A percentile compares a stretch with the other conserved stretches of the same genome.
Conservation (phyloP, 805 yeast species). For the Candida maesae region DNA sequence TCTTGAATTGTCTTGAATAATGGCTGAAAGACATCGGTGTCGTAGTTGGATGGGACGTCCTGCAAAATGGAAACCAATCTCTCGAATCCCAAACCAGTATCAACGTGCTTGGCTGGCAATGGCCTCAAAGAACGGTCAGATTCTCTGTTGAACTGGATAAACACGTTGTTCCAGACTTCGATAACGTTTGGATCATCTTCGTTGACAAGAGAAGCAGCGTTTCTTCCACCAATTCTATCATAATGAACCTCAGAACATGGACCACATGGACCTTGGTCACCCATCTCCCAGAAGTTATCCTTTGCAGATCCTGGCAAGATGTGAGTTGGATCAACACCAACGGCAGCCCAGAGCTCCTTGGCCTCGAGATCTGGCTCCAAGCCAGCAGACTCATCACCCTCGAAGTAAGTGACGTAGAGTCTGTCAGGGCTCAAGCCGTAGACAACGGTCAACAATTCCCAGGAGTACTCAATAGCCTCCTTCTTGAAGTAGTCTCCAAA, state of each 20-base stretch:
- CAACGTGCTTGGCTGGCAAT: conserved; percentile 92
- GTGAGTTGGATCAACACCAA: conserved; percentile 89
- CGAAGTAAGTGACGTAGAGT: conserved; percentile 93
- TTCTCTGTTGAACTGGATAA: conserved; percentile 96
- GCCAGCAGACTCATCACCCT: conserved; percentile 81
- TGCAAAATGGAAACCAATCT: conserved; percentile 93
- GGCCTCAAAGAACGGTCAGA: conserved; percentile 73
- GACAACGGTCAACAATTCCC: conserved; percentile 86
- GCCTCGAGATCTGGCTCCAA: conserved; percentile 94
- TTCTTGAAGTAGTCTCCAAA: conserved; percentile 98
- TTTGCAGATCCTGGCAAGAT: conserved; percentile 85
- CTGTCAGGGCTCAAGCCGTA: conserved; percentile 78
- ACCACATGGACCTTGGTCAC: conserved; percentile 99
- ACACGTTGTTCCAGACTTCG: conserved; percentile 97
- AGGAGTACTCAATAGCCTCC: conserved; percentile 84
- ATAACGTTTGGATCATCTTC: conserved; percentile 97
- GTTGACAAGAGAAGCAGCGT: conserved; percentile 86
- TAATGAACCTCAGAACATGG: conserved; percentile 98
- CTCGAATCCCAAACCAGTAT: conserved; percentile 99
- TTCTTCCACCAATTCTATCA: conserved; percentile 98
- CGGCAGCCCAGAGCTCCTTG: conserved; percentile 74
- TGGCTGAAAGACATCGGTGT: conserved; percentile 94
- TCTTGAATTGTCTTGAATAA: conserved; percentile 83
- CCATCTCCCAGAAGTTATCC: conserved; percentile 99
- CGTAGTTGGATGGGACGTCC: conserved; percentile 89